Conservation (phyloP, 2,329 filamentous ascomycete species). For the Lasiodiplodia hormozganensis region DNA sequence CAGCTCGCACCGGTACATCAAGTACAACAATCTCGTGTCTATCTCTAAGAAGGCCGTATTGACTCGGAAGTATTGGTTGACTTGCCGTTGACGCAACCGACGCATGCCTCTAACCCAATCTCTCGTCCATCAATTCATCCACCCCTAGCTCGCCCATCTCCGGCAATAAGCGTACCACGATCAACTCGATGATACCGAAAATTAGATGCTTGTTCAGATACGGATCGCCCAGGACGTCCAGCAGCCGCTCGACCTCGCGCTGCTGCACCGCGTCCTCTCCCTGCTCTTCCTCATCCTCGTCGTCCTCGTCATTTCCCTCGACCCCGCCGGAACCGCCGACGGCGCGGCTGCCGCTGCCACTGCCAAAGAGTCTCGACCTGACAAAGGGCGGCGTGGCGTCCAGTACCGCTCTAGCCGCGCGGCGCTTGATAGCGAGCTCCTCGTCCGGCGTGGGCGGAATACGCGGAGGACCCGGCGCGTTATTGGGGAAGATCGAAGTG, state of each 20-base stretch:
- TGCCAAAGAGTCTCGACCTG: conserved; percentile 40
- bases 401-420: conserved; percentile 68
- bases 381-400: conserved; percentile 56
- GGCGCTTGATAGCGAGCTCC: conserved; percentile 68
- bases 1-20: not conserved
- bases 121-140: conserved; percentile 75
- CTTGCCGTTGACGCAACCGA: not conserved
- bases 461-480: conserved; percentile 71
- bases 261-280: conserved; percentile 32
- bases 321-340: not conserved
- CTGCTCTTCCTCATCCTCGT: conserved; percentile 20
- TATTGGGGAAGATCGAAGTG: conserved; percentile 84
- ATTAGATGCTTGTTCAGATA: conserved; percentile 95
- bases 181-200: conserved; percentile 79
- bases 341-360: not conserved
- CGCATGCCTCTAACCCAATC: conserved; percentile 55
- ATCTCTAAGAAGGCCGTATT: not conserved
- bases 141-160: conserved; percentile 78
- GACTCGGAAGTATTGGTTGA: not conserved
- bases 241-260: conserved; percentile 59
- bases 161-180: conserved; percentile 83
- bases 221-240: conserved; percentile 78
- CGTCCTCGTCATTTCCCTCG: conserved; percentile 1
- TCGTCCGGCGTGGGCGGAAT: conserved; percentile 65
- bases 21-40: not conserved